Evolutionary conservation across 345 rosid species (phyloP).

Genomic region (Hirschfeldia incana): DNA sequence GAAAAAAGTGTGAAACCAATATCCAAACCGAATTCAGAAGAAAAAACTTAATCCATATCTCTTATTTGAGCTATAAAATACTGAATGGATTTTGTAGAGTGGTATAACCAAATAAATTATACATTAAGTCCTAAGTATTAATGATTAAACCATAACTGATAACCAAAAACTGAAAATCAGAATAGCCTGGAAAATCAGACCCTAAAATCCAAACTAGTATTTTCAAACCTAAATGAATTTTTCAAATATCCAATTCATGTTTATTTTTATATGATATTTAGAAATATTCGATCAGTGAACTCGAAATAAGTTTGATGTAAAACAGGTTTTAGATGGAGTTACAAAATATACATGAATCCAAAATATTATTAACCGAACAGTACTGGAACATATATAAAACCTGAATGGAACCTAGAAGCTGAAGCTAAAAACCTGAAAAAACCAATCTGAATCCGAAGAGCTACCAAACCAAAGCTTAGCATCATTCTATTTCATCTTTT

Average conservation of each 20-base stretch:
- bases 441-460: not conserved
- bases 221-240: not conserved
- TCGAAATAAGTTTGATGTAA: too few species aligned
- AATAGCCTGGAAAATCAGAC: not conserved
- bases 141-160: not conserved
- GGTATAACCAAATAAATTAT: not conserved
- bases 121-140: not conserved
- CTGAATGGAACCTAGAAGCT: not conserved
- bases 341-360: too few species aligned
- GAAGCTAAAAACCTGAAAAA: not conserved
- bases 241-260: not conserved
- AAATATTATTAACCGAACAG: not conserved
- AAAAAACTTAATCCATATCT: not conserved
- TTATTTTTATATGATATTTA: too few species aligned
- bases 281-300: not conserved
- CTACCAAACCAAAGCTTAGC: not conserved
- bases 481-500: not conserved
- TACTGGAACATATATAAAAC: too few species aligned
- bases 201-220: not conserved
- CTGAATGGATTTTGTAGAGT: not conserved
- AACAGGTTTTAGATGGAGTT: too few species aligned
- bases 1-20: not conserved
- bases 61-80: not conserved
- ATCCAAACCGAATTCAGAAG: not conserved
- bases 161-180: not conserved